A percentile compares a stretch with the other conserved stretches of the same genome.
Conservation (phyloP, 345 rosid genomes). For the Gossypium anomalum region DNA sequence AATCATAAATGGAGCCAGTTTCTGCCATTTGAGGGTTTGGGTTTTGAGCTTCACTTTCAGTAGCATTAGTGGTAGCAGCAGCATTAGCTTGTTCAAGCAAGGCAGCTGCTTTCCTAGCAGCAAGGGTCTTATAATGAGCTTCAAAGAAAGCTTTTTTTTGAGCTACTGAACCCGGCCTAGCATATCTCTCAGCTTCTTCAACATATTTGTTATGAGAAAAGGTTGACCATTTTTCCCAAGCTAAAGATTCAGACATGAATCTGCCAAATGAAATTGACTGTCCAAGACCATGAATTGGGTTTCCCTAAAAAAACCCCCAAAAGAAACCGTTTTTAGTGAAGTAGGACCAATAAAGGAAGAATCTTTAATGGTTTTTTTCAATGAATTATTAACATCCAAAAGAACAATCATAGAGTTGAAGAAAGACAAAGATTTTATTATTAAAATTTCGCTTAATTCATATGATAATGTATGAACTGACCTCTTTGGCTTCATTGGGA, state of each 20-base stretch:
- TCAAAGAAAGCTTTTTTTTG: conserved; percentile 86
- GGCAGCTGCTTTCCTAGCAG: conserved; percentile 77
- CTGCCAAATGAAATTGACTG: conserved; percentile 92
- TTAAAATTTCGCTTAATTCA: neutral
- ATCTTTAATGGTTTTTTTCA: neutral
- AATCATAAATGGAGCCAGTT: conserved; percentile 14
- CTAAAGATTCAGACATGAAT: conserved; percentile 74
- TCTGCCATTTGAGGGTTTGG: conserved; percentile 4
- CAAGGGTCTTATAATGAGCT: conserved; percentile 78
- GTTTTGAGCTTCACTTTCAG: conserved; percentile 21
- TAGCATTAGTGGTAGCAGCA: conserved; percentile 7
- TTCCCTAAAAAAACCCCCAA: conserved; percentile 38
- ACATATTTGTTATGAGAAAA: conserved; percentile 70
- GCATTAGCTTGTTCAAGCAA: conserved; percentile 54
- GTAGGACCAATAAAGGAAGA: conserved; percentile 4
- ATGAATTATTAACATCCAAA: neutral
- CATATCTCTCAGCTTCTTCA: conserved; percentile 73
- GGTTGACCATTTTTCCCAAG: conserved; percentile 93
- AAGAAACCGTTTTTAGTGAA: neutral
- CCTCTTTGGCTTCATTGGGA: conserved; percentile 60
- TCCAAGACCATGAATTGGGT: conserved; percentile 53
- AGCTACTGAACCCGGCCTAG: conserved; percentile 82
- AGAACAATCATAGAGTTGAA: neutral
- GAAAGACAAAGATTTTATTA: conserved; percentile 10
- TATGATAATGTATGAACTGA: conserved; percentile 18